These are phyloP conservation scores for Neofusicoccum kwambonambiense DNA, from an alignment of 2,329 filamentous ascomycete genomes.

Conservation along the genomic window DNA sequence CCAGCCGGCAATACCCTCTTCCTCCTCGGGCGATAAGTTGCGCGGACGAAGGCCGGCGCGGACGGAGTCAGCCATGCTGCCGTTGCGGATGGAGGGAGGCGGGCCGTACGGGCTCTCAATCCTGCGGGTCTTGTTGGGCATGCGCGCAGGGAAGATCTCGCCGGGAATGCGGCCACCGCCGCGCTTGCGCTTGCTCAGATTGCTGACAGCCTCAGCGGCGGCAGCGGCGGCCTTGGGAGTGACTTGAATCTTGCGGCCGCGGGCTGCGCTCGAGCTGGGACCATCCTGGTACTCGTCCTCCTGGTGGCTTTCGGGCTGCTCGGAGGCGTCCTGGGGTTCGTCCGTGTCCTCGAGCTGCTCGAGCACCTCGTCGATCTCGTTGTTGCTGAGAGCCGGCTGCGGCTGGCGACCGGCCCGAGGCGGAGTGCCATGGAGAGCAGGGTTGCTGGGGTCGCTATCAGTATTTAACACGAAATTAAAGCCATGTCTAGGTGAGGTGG, in stretches of 20 bases:
- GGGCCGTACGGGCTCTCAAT: not conserved
- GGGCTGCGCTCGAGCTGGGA: not conserved
- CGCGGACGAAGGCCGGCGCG: not conserved
- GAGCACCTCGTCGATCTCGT: not conserved
- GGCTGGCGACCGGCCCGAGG: not conserved
- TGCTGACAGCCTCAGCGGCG: not conserved
- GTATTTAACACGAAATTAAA: not conserved
- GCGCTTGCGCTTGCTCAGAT: slow-evolving; percentile 9
- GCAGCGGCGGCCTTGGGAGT: slow-evolving; percentile 11
- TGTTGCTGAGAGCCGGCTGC: not conserved
- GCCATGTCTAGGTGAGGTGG: not conserved
- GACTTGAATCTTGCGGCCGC: slow-evolving; percentile 8
- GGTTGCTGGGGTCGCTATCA: not conserved
- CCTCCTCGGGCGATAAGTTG: not conserved
- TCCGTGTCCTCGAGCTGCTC: not conserved
- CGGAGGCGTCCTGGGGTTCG: not conserved
- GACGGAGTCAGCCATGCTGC: not conserved
- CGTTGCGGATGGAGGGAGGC: not conserved
- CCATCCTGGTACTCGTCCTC: not conserved
- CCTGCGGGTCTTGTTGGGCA: not conserved
- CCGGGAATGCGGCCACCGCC: not conserved
- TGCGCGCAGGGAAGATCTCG: slow-evolving; percentile 13
- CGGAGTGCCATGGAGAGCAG: not conserved
- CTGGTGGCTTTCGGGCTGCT: not conserved
- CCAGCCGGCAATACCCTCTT: not conserved